phyloP scores from a whole-genome alignment of 176 grass and related monocot species.

The Triticum turgidum region DNA sequence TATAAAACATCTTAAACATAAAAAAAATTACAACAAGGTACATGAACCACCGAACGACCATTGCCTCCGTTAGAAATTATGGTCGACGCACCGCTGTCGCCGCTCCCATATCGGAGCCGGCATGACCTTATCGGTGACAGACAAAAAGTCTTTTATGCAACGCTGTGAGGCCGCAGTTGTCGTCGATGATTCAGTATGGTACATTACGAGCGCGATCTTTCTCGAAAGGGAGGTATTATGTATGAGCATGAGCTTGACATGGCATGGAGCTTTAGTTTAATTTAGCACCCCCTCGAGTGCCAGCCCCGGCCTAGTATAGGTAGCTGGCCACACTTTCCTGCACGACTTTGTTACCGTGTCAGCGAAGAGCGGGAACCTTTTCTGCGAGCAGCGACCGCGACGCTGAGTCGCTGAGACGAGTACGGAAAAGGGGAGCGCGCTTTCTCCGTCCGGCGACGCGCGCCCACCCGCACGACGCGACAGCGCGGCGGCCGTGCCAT shows the following conservation, averaged over 20 bases:
- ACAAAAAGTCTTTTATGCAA: too few relatives aligned
- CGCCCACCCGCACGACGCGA: background rate
- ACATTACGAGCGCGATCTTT: background rate
- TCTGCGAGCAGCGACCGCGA: background rate
- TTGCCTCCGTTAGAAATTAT: too few relatives aligned
- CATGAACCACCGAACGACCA: too few relatives aligned
- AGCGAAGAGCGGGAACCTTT: background rate
- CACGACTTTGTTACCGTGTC: background rate
- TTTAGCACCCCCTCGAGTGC: background rate
- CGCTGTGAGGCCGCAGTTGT: too few relatives aligned
- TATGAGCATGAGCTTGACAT: background rate
- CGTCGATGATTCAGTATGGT: too few relatives aligned
- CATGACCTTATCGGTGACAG: too few relatives aligned
- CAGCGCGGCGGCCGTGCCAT: background rate
- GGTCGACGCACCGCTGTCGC: too few relatives aligned
- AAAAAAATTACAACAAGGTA: too few relatives aligned
- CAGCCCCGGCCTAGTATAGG: background rate
- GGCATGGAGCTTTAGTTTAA: background rate
- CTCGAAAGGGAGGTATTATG: background rate
- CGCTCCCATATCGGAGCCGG: too few relatives aligned
- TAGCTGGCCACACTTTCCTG: background rate
- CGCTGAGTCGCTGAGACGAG: background rate
- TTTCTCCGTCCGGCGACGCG: slow-evolving; percentile 9
- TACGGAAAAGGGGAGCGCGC: background rate
- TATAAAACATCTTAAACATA: too few relatives aligned